Conservation (phyloP, 257 asterid genomes). For the Coffea canephora region DNA sequence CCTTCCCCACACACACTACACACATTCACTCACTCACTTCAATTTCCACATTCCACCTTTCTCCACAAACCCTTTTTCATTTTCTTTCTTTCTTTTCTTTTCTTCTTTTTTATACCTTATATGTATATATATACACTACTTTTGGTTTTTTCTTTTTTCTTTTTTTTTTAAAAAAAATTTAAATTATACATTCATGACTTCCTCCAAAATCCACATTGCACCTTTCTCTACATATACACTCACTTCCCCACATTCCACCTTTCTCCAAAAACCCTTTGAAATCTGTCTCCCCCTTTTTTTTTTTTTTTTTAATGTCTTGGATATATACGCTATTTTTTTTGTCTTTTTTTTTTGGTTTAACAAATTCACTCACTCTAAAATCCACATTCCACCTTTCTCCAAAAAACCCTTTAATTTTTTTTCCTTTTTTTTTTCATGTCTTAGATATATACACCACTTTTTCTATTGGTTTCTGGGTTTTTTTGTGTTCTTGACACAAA, state of each 20-base stretch:
- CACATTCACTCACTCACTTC: neutral
- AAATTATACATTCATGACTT: too few species aligned
- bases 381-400: neutral
- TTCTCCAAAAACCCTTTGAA: too few species aligned
- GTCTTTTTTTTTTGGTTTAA: neutral
- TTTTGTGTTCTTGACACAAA: neutral
- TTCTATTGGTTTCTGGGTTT: too few species aligned
- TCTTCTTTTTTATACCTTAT: too few species aligned
- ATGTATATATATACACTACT: too few species aligned
- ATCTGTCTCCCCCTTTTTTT: too few species aligned
- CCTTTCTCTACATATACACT: too few species aligned
- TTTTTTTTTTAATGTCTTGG: too few species aligned
- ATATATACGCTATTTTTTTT: neutral
- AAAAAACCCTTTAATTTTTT: neutral
- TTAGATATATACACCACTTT: neutral
- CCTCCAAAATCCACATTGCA: too few species aligned
- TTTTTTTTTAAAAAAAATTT: too few species aligned
- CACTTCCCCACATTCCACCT: too few species aligned
- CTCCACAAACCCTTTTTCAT: neutral
- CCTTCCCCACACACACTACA: conserved; percentile 7
- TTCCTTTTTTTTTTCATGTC: neutral
- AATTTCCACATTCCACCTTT: neutral
- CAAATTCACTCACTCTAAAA: neutral
- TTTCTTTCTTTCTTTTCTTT: neutral
- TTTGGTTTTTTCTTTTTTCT: too few species aligned